phyloP scores from a whole-genome alignment of 306 rosid species.

The Corylus avellana region DNA sequence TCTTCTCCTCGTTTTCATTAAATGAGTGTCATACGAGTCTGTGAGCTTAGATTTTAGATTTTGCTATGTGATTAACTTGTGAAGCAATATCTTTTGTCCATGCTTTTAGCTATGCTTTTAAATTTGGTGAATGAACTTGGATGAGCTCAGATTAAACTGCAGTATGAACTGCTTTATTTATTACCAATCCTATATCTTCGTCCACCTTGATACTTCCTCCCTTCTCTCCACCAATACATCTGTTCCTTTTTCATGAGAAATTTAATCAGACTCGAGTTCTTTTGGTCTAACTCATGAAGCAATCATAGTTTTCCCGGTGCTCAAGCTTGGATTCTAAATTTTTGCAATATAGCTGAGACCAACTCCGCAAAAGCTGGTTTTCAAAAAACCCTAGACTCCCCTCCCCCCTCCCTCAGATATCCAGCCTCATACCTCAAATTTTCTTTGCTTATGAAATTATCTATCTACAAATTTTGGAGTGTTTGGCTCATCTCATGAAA shows the following conservation, averaged over 20 bases:
- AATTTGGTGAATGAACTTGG: background rate
- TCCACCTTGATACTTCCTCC: background rate
- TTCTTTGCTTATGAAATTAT: background rate
- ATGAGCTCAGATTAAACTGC: background rate
- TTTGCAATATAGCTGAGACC: background rate
- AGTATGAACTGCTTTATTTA: background rate
- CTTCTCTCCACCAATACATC: background rate
- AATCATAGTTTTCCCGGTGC: background rate
- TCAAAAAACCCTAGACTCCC: too few relatives aligned
- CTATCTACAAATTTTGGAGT: too few relatives aligned
- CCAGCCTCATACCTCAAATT: background rate
- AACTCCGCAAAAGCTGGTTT: too few relatives aligned
- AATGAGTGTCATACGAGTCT: background rate
- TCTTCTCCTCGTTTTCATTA: background rate
- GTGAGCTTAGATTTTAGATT: background rate
- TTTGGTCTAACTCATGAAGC: background rate
- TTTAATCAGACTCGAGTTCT: background rate
- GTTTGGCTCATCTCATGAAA: background rate
- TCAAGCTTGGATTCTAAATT: background rate
- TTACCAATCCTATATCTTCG: background rate
- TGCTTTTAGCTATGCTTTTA: background rate
- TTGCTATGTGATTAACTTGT: background rate
- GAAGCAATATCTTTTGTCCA: background rate
- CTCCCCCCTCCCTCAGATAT: too few relatives aligned
- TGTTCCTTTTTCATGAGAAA: background rate